These are phyloP conservation scores for Fistulinella prunicolor DNA, from an alignment of 768 basidiomycete species.

Conservation along the genomic window DNA sequence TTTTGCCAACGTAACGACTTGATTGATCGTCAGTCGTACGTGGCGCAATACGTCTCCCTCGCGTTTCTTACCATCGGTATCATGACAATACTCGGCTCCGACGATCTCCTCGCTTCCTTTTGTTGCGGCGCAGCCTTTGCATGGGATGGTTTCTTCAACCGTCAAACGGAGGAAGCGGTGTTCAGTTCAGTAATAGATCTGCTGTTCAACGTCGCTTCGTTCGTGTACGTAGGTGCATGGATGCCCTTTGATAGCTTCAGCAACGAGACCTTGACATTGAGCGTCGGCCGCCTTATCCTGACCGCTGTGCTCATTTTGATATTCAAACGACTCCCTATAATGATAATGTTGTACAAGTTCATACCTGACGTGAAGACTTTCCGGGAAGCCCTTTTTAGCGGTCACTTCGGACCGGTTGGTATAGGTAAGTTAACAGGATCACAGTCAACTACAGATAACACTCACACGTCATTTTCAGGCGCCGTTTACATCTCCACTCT, in stretches of 20 bases:
- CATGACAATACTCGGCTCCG: constrained; percentile 81
- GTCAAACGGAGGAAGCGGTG: constrained; percentile 90
- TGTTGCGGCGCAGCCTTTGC: constrained; percentile 95
- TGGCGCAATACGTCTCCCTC: constrained; percentile 87
- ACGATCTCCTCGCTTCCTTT: constrained; percentile 94
- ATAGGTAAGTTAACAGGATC: constrained; percentile 45
- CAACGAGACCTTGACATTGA: constrained; percentile 62
- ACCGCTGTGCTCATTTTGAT: constrained; percentile 81
- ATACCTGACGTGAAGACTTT: constrained; percentile 96
- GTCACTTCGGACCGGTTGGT: constrained; percentile 92
- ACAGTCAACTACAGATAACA: neutral
- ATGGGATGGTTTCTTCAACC: constrained; percentile 94
- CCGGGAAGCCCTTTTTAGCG: constrained; percentile 89
- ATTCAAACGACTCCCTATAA: constrained; percentile 78
- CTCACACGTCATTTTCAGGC: constrained; percentile 38
- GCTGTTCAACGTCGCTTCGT: constrained; percentile 92
- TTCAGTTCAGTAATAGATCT: constrained; percentile 97
- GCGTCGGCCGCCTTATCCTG: constrained; percentile 81
- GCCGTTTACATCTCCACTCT: constrained; percentile 93
- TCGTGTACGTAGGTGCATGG: constrained; percentile 96
- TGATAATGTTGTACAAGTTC: constrained; percentile 83
- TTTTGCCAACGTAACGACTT: constrained; percentile 84
- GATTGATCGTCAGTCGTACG: constrained; percentile 92
- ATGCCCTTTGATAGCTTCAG: constrained; percentile 88
- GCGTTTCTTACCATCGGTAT: constrained; percentile 84